Conservation (phyloP, 768 basidiomycete species). For the Gloeopeniophorella convolvens region DNA sequence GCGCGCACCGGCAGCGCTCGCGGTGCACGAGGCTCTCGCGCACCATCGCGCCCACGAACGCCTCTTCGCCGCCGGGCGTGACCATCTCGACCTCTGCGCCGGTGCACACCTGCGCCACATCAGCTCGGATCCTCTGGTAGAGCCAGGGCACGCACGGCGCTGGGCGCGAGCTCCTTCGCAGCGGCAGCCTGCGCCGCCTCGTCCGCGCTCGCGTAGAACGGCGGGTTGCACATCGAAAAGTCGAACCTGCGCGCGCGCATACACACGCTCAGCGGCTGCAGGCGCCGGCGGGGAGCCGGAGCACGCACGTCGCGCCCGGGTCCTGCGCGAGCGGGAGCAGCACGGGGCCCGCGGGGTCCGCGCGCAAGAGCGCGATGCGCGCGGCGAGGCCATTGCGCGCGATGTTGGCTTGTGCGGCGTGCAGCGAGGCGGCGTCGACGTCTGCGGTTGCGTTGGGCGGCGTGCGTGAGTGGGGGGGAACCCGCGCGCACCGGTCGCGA, state of each 20-base stretch:
- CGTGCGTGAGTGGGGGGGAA: background rate
- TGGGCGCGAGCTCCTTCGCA: conserved; percentile 59
- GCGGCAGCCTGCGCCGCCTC: conserved; percentile 58
- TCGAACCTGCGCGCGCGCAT: conserved; percentile 47
- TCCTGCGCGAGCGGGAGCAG: conserved; percentile 35
- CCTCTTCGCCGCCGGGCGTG: conserved; percentile 76
- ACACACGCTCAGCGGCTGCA: too few relatives aligned
- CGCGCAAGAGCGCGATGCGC: conserved; percentile 43
- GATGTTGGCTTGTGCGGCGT: conserved; percentile 52
- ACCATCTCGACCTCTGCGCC: conserved; percentile 88
- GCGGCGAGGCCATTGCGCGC: conserved; percentile 45
- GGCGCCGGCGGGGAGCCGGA: too few relatives aligned
- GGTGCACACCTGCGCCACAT: conserved; percentile 60
- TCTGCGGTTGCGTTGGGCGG: conserved; percentile 39
- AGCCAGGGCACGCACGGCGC: conserved; percentile 46
- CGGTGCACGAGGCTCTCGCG: conserved; percentile 53
- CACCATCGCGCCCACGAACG: conserved; percentile 74
- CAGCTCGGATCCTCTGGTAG: background rate
- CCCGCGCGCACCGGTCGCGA: conserved; percentile 54
- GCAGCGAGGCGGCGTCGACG: conserved; percentile 57
- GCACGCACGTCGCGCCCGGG: background rate
- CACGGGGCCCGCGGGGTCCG: conserved; percentile 35
- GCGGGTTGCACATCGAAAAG: conserved; percentile 95
- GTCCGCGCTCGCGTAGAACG: conserved; percentile 75
- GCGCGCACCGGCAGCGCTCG: conserved; percentile 51